These are phyloP conservation scores for Begonia loranthoides DNA, from an alignment of 306 rosid genomes.

Conservation along the genomic window DNA sequence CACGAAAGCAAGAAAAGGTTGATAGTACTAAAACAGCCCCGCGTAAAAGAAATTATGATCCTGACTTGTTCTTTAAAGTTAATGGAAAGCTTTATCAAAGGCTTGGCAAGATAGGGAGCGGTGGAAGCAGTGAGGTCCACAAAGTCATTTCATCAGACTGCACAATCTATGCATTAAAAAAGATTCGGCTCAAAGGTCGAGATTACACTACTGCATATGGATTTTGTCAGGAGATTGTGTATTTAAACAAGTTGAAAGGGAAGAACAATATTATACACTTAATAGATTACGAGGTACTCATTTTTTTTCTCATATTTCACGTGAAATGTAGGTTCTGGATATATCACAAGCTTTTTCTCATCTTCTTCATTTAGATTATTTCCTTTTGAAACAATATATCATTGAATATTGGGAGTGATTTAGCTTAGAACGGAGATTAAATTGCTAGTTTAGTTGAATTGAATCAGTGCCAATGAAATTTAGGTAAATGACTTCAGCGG, in stretches of 20 bases:
- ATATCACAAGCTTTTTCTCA: too few relatives aligned
- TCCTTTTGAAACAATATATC: too few relatives aligned
- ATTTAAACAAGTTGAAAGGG: constrained; percentile 78
- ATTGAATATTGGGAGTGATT: too few relatives aligned
- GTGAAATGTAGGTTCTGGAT: not conserved
- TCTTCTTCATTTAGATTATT: too few relatives aligned
- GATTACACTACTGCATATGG: constrained; percentile 93
- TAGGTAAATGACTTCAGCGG: too few relatives aligned
- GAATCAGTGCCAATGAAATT: too few relatives aligned
- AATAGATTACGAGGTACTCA: constrained; percentile 76
- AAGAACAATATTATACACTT: constrained; percentile 80
- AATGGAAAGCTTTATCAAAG: constrained; percentile 95
- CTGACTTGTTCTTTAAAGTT: constrained; percentile 83
- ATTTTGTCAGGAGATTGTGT: constrained; percentile 97
- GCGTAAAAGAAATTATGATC: constrained; percentile 72
- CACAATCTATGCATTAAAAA: constrained; percentile 78
- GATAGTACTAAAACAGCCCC: constrained; percentile 40
- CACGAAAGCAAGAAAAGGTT: constrained; percentile 52
- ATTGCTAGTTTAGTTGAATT: too few relatives aligned
- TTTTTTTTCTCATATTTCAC: constrained; percentile 10
- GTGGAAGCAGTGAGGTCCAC: constrained; percentile 99
- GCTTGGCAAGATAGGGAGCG: constrained; percentile 98
- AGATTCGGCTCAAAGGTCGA: constrained; percentile 85
- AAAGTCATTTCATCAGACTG: constrained; percentile 96
- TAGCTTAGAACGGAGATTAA: too few relatives aligned